Conservation (phyloP, 108 stramenopile genomes). For the Nitzschia putrida region DNA sequence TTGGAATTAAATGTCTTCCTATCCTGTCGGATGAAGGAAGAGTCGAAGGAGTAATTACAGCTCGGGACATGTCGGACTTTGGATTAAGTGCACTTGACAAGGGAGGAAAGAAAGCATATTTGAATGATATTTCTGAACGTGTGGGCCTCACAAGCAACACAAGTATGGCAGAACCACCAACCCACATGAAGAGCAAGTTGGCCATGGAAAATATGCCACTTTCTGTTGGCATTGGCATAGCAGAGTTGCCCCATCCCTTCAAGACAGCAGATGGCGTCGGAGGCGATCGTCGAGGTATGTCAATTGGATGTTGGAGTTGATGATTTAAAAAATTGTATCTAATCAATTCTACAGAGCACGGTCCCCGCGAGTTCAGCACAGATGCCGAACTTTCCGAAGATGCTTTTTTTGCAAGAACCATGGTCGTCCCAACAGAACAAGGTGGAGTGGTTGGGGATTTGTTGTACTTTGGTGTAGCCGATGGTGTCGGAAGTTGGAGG, state of each 20-base stretch:
- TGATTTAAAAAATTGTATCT: neutral
- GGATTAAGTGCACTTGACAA: constrained; percentile 76
- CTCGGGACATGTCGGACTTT: constrained; percentile 87
- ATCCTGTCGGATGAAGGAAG: constrained; percentile 75
- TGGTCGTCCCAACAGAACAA: constrained; percentile 64
- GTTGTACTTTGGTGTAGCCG: constrained; percentile 91
- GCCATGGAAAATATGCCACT: constrained; percentile 70
- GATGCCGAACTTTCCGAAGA: constrained; percentile 88
- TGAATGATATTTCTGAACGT: constrained; percentile 85
- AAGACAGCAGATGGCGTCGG: constrained; percentile 79
- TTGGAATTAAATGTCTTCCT: constrained; percentile 89
- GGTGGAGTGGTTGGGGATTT: constrained; percentile 60
- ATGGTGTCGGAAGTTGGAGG: constrained; percentile 97
- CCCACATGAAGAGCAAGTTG: constrained; percentile 64
- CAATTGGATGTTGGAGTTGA: too few species aligned
- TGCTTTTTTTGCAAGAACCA: constrained; percentile 67
- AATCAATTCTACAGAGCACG: constrained; percentile 44
- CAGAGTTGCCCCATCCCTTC: constrained; percentile 92
- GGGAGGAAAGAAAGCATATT: constrained; percentile 91
- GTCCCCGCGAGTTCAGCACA: constrained; percentile 57
- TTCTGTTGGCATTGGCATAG: constrained; percentile 73
- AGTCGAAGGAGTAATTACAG: constrained; percentile 90
- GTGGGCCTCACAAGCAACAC: constrained; percentile 82
- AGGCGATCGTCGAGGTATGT: constrained; percentile 61
- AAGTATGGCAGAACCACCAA: constrained; percentile 87